phyloP scores from a whole-genome alignment of 2,329 filamentous ascomycete genomes.

The Salinomyces thailandicus region DNA sequence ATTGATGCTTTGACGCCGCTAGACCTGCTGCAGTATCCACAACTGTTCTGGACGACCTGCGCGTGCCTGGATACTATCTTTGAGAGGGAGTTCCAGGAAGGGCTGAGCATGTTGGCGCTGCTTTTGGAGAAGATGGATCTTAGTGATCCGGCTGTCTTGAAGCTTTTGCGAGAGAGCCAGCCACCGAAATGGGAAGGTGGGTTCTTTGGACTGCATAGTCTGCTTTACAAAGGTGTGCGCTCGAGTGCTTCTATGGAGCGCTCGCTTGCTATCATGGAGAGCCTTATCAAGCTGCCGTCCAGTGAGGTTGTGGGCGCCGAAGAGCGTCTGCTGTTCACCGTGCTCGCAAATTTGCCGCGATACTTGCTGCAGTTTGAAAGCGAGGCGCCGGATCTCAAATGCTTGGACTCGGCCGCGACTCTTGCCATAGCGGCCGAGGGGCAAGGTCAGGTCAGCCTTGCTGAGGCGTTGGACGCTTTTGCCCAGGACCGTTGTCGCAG shows the following conservation, averaged over 20 bases:
- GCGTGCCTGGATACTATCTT: conserved; percentile 95
- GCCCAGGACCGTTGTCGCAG: conserved; percentile 55
- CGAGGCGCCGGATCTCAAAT: conserved; percentile 43
- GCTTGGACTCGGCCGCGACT: conserved; percentile 54
- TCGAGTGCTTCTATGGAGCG: conserved; percentile 73
- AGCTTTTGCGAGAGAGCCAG: conserved; percentile 63
- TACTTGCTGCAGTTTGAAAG: conserved; percentile 73
- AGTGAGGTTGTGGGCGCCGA: conserved; percentile 74
- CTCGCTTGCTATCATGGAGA: conserved; percentile 67
- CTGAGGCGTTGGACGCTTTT: conserved; percentile 59
- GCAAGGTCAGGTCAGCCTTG: conserved; percentile 58
- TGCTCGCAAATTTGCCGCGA: conserved; percentile 84
- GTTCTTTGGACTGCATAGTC: conserved; percentile 75
- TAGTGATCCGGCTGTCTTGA: conserved; percentile 55
- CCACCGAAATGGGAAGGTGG: conserved; percentile 79
- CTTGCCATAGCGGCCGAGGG: conserved; percentile 63
- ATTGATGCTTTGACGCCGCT: conserved; percentile 73
- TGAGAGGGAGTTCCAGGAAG: conserved; percentile 87
- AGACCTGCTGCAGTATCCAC: conserved; percentile 78
- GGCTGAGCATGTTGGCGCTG: conserved; percentile 80
- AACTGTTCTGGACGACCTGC: conserved; percentile 95
- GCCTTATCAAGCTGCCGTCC: conserved; percentile 65
- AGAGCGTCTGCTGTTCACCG: conserved; percentile 68
- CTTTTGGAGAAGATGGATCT: conserved; percentile 78
- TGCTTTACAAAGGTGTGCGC: conserved; percentile 84